Conservation (phyloP, 83 land plant genomes). For the Picea engelmannii region DNA sequence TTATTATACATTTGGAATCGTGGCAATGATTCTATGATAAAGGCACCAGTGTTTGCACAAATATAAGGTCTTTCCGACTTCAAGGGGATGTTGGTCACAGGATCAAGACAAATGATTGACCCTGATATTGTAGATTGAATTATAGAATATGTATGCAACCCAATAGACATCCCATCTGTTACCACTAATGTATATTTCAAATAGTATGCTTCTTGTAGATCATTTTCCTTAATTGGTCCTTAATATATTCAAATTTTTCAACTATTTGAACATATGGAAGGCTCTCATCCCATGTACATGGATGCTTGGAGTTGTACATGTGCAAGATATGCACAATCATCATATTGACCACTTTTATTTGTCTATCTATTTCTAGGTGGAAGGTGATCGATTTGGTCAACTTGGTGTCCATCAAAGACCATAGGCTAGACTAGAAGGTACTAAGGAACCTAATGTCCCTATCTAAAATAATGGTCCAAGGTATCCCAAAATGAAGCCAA, state of each 20-base stretch:
- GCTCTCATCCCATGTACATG: too few relatives aligned
- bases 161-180: background rate
- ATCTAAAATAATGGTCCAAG: too few relatives aligned
- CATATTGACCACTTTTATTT: too few relatives aligned
- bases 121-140: slow-evolving; percentile 19
- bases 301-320: too few relatives aligned
- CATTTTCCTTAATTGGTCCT: background rate
- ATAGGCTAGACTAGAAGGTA: too few relatives aligned
- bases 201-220: background rate
- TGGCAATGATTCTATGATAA: slow-evolving; percentile 58
- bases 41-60: slow-evolving; percentile 89
- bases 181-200: background rate
- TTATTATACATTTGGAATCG: slow-evolving; percentile 69
- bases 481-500: too few relatives aligned
- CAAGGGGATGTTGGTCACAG: slow-evolving; percentile 69
- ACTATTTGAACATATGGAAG: too few relatives aligned
- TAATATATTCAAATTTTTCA: background rate
- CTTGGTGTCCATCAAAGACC: too few relatives aligned
- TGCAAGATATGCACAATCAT: too few relatives aligned
- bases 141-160: background rate
- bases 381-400: too few relatives aligned
- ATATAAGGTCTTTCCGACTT: slow-evolving; percentile 87
- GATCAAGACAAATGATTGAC: slow-evolving; percentile 71
- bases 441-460: too few relatives aligned
- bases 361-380: too few relatives aligned